Conservation (phyloP, 108 stramenopile species). For the Pseudonitzschia multistriata region DNA sequence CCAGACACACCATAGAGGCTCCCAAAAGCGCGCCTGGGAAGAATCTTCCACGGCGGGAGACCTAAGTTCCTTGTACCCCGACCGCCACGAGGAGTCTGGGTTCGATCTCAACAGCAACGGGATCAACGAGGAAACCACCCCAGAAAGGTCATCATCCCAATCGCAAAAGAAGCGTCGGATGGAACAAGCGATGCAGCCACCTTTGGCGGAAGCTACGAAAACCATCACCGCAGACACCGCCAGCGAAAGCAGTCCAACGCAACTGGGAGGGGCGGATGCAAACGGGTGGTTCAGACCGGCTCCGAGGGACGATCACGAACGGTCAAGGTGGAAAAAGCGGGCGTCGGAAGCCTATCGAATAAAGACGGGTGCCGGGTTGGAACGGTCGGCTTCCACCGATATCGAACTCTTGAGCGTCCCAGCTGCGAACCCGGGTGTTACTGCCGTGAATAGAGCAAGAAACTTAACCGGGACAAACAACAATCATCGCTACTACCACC, state of each 20-base stretch:
- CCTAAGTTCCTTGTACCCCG: too few species aligned
- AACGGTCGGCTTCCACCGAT: constrained; percentile 11
- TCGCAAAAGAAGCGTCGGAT: too few species aligned
- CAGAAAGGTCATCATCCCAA: too few species aligned
- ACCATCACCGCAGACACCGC: not conserved
- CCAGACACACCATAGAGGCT: too few species aligned
- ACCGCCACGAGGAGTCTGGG: too few species aligned
- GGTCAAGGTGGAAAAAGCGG: constrained; percentile 17
- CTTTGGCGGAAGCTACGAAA: not conserved
- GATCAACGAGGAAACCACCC: too few species aligned
- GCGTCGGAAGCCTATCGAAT: constrained; percentile 14
- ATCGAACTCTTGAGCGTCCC: not conserved
- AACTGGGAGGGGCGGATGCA: constrained; percentile 5
- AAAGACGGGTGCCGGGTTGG: constrained; percentile 6
- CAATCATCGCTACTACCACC: too few species aligned
- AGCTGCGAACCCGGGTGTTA: not conserved
- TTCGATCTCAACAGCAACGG: too few species aligned
- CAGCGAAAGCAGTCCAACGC: not conserved
- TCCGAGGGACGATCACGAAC: constrained; percentile 25
- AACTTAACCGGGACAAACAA: not conserved
- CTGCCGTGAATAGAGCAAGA: not conserved
- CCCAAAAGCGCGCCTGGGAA: too few species aligned
- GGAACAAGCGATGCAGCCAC: not conserved
- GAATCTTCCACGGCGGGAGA: too few species aligned
- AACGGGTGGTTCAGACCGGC: constrained; percentile 32